Evolutionary conservation across 306 rosid genomes (phyloP), one percentile per base, ranked within the genome.

Genomic region (Medicago lupulina): DNA sequence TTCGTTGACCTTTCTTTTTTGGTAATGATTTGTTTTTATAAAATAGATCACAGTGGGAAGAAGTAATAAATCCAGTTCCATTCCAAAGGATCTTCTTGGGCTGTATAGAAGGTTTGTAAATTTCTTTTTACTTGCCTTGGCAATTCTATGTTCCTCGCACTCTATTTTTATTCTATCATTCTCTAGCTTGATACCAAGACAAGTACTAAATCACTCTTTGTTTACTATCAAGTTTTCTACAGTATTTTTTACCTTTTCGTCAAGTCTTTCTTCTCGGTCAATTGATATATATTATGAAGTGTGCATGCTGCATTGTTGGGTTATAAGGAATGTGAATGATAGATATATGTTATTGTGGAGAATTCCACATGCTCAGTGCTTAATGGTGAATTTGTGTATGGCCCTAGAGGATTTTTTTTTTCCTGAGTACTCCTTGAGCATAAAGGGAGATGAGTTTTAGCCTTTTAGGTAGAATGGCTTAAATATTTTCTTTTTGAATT

Each of bases 71-170:
- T 82, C 84, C 40, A 79, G 63, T 80, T 65, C 82, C 74, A 78
- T 88, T 79, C 80, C 97, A 21, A 77, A 82, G 51, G 93, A 90
- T 83, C 91, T 93, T 83, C 86, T 82, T 70, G 90, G 78, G 65
- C 76, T 93, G 10, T 93, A 89, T 82, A 81, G 75, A 85, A 93
- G 97, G 98, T 89, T 62, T 36, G 80, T 7, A 77, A 67, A 8
- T 19, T 73, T 83, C 72, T 59, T 34, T 59, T 73, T 17, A 43
- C 23, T 74, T 74, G 58, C 34, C 70, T 81, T 59, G 43, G 34
- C 15, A 43, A 61, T 63, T 38, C 49, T 34, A 12, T 43, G 59
- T 40, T 65, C 54, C 28, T n/a, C 41, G 9, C 50, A 44, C 44
- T 50, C 16, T 36, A 39, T 57, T 70, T 67, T 46, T 67, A 28